phyloP scores from a whole-genome alignment of 176 grass and related monocot genomes.

The Leersia perrieri region DNA sequence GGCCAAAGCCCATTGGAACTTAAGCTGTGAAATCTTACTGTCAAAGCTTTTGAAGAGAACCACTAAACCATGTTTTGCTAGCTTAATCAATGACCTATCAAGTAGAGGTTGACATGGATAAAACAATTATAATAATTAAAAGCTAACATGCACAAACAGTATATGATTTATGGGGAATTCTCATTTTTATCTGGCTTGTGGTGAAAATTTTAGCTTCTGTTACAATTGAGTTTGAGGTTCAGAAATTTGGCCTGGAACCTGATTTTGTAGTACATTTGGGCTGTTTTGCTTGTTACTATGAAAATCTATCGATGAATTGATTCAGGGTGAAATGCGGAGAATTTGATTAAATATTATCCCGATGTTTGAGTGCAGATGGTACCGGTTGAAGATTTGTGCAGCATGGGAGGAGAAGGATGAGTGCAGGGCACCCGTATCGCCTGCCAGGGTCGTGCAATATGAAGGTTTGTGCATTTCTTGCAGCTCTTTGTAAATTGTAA shows the following conservation, averaged over 20 bases:
- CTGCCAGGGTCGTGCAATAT: constrained; percentile 81
- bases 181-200: too few species aligned
- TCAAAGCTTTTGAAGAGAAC: too few species aligned
- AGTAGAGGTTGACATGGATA: too few species aligned
- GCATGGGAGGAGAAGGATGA: constrained; percentile 63
- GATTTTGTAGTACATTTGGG: too few species aligned
- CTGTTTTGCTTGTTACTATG: background rate
- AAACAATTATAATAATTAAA: too few species aligned
- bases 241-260: background rate
- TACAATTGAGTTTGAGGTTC: background rate
- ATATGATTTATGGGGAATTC: too few species aligned
- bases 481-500: background rate
- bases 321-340: background rate
- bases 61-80: too few species aligned
- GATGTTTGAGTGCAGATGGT: constrained; percentile 59
- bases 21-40: too few species aligned
- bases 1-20: too few species aligned
- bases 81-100: too few species aligned
- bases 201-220: background rate
- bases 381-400: constrained; percentile 77
- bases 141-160: too few species aligned
- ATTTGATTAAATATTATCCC: background rate
- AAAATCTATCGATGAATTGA: background rate
- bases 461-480: constrained; percentile 58
- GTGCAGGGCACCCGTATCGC: constrained; percentile 49